Evolutionary conservation across 2,329 filamentous ascomycete species (phyloP).

Genomic region (Microdochium trichocladiopsis): DNA sequence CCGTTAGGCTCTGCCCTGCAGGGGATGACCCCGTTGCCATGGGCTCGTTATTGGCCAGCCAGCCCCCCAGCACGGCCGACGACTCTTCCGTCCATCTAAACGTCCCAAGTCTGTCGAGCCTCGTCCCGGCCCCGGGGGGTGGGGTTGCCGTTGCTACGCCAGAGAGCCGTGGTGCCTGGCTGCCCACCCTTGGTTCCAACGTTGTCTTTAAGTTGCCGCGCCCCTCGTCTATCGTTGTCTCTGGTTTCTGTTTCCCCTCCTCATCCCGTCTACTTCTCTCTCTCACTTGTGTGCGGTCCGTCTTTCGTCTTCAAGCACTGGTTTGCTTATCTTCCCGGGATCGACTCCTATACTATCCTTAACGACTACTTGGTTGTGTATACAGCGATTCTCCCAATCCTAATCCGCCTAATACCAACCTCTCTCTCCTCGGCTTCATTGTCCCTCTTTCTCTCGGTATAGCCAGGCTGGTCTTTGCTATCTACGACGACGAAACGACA

Average conservation of each 20-base stretch:
- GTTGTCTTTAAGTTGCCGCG: conserved; percentile 20
- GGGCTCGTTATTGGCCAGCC: neutral
- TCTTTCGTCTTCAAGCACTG: conserved; percentile 32
- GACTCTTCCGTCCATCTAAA: neutral
- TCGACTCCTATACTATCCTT: conserved; percentile 25
- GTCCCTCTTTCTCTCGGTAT: conserved; percentile 18
- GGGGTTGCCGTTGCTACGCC: neutral
- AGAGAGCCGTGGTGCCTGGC: conserved; percentile 4
- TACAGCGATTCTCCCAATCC: conserved; percentile 4
- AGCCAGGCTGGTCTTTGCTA: conserved; percentile 32
- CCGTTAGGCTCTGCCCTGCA: no score
- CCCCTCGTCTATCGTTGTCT: conserved; percentile 12
- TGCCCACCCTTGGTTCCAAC: neutral
- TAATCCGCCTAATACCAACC: conserved; percentile 20
- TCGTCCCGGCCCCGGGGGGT: no score
- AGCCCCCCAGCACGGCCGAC: neutral
- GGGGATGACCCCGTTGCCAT: neutral
- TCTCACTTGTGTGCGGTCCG: conserved; percentile 12
- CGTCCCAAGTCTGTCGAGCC: neutral
- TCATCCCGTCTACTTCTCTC: conserved; percentile 22
- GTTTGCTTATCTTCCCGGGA: conserved; percentile 37
- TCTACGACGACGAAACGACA: conserved; percentile 5
- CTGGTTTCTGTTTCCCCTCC: conserved; percentile 18
- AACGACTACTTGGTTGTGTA: neutral
- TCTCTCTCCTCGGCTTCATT: neutral